phyloP scores from a whole-genome alignment of 106 monocot species.

The Posidonia australis region DNA sequence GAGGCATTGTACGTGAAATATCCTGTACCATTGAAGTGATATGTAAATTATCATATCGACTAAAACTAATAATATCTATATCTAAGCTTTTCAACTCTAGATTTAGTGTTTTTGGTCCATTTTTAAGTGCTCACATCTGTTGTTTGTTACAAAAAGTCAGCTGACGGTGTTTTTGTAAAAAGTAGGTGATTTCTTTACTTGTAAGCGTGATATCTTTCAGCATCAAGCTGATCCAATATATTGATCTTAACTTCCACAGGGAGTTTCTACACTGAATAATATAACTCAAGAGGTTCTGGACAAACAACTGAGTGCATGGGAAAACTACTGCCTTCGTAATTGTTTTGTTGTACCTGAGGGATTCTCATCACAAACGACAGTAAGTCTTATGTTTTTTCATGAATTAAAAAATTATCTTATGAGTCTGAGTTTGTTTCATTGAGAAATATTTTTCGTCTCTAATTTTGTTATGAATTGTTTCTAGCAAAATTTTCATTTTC shows the following conservation, averaged over 20 bases:
- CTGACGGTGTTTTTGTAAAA: not conserved
- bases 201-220: not conserved
- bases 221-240: too few relatives aligned
- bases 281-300: constrained; percentile 37
- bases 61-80: too few relatives aligned
- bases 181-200: not conserved
- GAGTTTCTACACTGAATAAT: constrained; percentile 33
- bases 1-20: too few relatives aligned
- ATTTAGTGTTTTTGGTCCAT: too few relatives aligned
- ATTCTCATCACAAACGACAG: constrained; percentile 36
- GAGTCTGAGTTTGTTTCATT: not conserved
- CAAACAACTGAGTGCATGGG: constrained; percentile 51
- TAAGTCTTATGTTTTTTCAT: constrained; percentile 21
- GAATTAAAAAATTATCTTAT: not conserved
- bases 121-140: not conserved
- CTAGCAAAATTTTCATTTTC: too few relatives aligned
- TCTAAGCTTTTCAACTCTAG: too few relatives aligned
- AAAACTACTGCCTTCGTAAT: constrained; percentile 56
- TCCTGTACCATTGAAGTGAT: too few relatives aligned
- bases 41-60: too few relatives aligned
- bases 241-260: constrained; percentile 20
- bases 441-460: not conserved
- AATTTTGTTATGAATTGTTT: too few relatives aligned
- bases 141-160: not conserved
- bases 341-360: constrained; percentile 72